Percentiles rank a stretch among this genome's conserved stretches.
Evolutionary conservation across 805 yeast genomes (phyloP).

Genomic region (Naumovozyma baii): DNA sequence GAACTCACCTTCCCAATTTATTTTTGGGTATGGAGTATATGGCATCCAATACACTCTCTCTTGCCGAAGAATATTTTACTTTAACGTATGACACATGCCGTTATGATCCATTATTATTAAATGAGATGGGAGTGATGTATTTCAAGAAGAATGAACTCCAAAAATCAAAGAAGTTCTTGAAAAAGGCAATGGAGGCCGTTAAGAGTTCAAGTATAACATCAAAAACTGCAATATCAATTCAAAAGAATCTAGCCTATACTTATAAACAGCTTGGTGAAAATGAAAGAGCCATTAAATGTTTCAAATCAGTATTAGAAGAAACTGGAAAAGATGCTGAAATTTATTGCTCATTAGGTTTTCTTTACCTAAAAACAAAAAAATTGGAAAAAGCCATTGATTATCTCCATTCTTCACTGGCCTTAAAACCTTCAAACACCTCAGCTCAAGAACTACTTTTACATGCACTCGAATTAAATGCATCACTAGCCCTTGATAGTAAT

Average conservation of each 20-base stretch:
- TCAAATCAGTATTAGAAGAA: conserved; percentile 62
- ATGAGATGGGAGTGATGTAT: conserved; percentile 87
- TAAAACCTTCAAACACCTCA: conserved; percentile 72
- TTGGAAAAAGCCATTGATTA: conserved; percentile 58
- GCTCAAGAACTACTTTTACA: conserved; percentile 73
- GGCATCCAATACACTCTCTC: conserved; percentile 69
- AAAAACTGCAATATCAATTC: conserved; percentile 75
- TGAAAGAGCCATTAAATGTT: conserved; percentile 62
- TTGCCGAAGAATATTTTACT: conserved; percentile 78
- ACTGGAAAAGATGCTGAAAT: conserved; percentile 66
- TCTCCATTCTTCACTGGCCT: conserved; percentile 71
- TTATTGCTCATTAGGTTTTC: conserved; percentile 75
- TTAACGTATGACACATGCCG: conserved; percentile 72
- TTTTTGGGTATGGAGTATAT: conserved; percentile 94
- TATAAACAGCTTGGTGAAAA: conserved; percentile 56
- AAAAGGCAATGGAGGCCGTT: conserved; percentile 63
- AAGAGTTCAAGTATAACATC: conserved; percentile 64
- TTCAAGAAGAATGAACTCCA: conserved; percentile 62
- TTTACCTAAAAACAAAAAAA: conserved; percentile 62
- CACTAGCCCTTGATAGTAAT: conserved; percentile 20
- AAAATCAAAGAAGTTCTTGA: conserved; percentile 62
- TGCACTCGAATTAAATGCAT: conserved; percentile 56
- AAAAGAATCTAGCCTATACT: conserved; percentile 82
- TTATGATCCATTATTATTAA: conserved; percentile 76
- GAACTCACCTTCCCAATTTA: conserved; percentile 80